Base-by-base conservation (phyloP, 2,329 filamentous ascomycete genomes). In the Scolecobasidium constrictum region DNA sequence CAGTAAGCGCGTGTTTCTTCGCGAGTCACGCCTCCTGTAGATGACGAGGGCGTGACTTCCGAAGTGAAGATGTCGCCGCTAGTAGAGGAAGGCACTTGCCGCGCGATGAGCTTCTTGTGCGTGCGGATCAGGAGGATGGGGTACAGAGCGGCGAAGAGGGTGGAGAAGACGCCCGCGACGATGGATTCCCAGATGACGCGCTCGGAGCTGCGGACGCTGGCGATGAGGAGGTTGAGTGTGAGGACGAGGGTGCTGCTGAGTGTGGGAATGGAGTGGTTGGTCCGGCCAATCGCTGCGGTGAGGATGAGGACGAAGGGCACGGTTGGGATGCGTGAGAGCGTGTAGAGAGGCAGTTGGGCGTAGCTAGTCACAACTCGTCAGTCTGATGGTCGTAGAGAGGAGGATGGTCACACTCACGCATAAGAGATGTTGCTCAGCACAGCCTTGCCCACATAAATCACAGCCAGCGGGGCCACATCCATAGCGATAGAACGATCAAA, bases 401-500 rank as follows among this genome's bases (percentile, higher is more conserved):
- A 16, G 33, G 20, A 13, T 22, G 11, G 7, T 28, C 6, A 42
- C 12, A 47, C 64, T 46, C 61, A 69, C 63, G 70, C 68, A 48
- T 72, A 73, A 3, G 69, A 71, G 43, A 73, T 62, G 53, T 73
- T 75, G 49, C 68, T 72, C 15, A 74, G 59, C 13, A 70, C 56
- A 21, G 73, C 60, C 49, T 71, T 73, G 20, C 63, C 60, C 19
- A 72, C 58, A 46, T 69, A 73, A 38, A 73, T 61, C 11, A 70
- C 53, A 1, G 71, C 67, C 6, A 71, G 53, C 11, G 69, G 69
- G 1, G 73, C 53, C 16, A 69, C 66, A 43, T 66, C 64, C 46
- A 63, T 65, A 1, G 63, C 69, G n/a, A 67, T 59, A 31, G 58
- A 53, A 46, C 56, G 58, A 43, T 73, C 68, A 42, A 73, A 71